Evolutionary conservation across 805 yeast species (phyloP).

Genomic region (Saccharomyces eubayanus): DNA sequence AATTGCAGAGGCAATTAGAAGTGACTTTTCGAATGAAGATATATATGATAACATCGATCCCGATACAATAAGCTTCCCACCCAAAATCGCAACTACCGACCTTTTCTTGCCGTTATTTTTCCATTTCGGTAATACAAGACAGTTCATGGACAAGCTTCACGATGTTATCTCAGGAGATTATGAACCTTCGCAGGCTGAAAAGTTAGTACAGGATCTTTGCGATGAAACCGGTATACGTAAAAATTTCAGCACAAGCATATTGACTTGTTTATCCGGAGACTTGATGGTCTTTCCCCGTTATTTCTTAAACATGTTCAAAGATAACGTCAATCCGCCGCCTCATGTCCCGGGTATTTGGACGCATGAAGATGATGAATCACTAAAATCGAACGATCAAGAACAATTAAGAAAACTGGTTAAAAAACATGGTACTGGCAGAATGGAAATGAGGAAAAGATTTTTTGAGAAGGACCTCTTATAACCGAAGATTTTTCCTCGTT

Average conservation of each 20-base stretch:
- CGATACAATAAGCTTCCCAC: slow-evolving; percentile 29
- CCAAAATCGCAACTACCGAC: slow-evolving; percentile 26
- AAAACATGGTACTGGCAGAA: slow-evolving; percentile 36
- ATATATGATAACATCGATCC: slow-evolving; percentile 24
- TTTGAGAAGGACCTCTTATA: slow-evolving; percentile 31
- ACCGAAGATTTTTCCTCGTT: neutral
- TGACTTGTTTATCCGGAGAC: slow-evolving; percentile 40
- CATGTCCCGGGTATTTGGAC: slow-evolving; percentile 42
- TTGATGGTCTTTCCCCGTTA: slow-evolving; percentile 36
- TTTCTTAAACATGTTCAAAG: slow-evolving; percentile 34
- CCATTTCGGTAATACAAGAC: slow-evolving; percentile 20
- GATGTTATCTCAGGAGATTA: slow-evolving; percentile 36
- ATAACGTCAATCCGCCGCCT: slow-evolving; percentile 37
- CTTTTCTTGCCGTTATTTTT: slow-evolving; percentile 30
- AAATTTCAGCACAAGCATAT: slow-evolving; percentile 36
- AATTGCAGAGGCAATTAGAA: slow-evolving; percentile 29
- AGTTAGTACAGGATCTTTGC: slow-evolving; percentile 34
- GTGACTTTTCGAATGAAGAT: slow-evolving; percentile 27
- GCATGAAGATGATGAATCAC: slow-evolving; percentile 34
- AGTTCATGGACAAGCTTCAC: slow-evolving; percentile 30
- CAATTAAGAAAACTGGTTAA: slow-evolving; percentile 29
- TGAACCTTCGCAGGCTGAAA: slow-evolving; percentile 37
- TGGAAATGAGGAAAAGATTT: slow-evolving; percentile 36
- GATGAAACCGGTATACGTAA: slow-evolving; percentile 37
- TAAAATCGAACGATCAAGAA: slow-evolving; percentile 30